phyloP scores from a whole-genome alignment of 306 rosid genomes.

The Psophocarpus tetragonolobus region DNA sequence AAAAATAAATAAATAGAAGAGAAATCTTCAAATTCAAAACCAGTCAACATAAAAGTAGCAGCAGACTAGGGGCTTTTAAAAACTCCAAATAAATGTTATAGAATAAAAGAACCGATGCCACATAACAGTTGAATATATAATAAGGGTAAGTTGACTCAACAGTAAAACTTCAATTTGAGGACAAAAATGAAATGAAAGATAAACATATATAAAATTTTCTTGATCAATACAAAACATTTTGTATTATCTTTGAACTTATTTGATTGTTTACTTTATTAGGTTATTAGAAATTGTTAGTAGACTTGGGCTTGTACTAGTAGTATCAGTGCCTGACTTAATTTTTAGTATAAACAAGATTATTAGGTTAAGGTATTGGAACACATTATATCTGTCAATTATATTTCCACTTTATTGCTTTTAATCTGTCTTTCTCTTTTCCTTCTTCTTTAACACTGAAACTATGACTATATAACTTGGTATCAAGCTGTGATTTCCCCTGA shows the following conservation, averaged over 20 bases:
- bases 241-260: not conserved
- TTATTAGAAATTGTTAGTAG: not conserved
- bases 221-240: not conserved
- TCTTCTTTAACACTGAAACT: not conserved
- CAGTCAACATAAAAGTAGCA: slow-evolving; percentile 28
- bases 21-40: slow-evolving; percentile 34
- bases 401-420: not conserved
- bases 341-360: slow-evolving; percentile 1
- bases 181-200: not conserved
- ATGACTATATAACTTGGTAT: not conserved
- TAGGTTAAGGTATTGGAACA: slow-evolving; percentile 3
- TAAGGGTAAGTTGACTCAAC: not conserved
- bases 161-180: not conserved
- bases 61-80: slow-evolving; percentile 24
- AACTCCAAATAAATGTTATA: not conserved
- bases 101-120: not conserved
- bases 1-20: not conserved
- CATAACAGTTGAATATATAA: not conserved
- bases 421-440: not conserved
- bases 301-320: not conserved
- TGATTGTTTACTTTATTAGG: not conserved
- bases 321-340: not conserved
- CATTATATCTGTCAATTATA: not conserved
- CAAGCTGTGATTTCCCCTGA: not conserved
- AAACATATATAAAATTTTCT: not conserved